Base-by-base conservation (phyloP, 352 stramenopile genomes). In the Globisporangium solare region DNA sequence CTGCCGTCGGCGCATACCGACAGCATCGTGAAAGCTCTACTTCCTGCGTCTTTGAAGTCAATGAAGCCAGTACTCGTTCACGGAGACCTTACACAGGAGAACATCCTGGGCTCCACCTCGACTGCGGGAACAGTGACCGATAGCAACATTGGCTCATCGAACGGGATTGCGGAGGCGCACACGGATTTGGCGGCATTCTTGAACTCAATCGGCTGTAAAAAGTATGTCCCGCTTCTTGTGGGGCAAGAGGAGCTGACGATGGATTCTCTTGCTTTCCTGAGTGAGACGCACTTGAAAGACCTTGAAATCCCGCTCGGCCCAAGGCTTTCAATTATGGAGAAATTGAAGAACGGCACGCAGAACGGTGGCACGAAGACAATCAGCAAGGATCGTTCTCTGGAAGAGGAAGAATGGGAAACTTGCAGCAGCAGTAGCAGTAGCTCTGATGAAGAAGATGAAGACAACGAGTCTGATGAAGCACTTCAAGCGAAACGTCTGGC, bases 21-120 rank as follows among this genome's bases (percentile, higher is more conserved):
- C 12, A 62, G 54, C 13, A 70, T 89, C 17, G 55, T 66, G 1
- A 56, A 50, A 8, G 24, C 69, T 24, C 39, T 90, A 45, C 67
- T 91, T 22, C 83, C 83, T 8, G 56, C 60, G 2, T 67, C 56
- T 6, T 46, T 47, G 1, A 58, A 20, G 1, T 56, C 67, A 15
- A 32, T 58, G 1, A 65, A 66, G 1, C 79, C 83, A 37, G 78
- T 89, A 54, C 65, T 94, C 17, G 66, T 95, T 20, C 85, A 95
- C 51, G 81, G 83, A 37, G 85, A 95, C 48, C 58, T 95, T 24
- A 95, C 85, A n/a, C 75, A 90, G 31, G 85, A 95, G 52, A 95
- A 95, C 51, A 79, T 95, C 37, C 63, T 95, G 13, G 85, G 85
- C 11, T 64, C 53, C 6, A 54, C 53, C 40, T 18, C 71, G n/a